A percentile compares a stretch with the other conserved stretches of the same genome.
Conservation (phyloP, 768 basidiomycete genomes). For the Collybia sordida region DNA sequence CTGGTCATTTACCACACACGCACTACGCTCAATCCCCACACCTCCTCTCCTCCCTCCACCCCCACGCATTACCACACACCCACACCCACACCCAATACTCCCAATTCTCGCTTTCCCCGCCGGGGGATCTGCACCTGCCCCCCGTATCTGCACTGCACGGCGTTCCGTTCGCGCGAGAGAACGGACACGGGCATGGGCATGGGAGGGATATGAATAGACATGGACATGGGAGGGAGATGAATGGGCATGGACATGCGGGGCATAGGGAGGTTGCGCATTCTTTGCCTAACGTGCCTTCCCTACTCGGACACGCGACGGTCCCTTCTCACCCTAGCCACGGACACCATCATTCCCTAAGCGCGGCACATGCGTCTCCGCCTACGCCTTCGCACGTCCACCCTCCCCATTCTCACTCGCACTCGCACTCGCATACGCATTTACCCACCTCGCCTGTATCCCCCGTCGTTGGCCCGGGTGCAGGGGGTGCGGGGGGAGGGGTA, state of each 20-base stretch:
- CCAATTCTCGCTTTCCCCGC: slow-evolving; percentile 27
- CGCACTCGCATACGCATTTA: too few species aligned
- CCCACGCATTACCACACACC: slow-evolving; percentile 30
- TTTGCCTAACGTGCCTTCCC: background rate
- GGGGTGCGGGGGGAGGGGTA: background rate
- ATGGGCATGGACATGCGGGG: background rate
- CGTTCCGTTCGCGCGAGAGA: slow-evolving; percentile 2
- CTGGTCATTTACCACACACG: too few species aligned
- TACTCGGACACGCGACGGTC: background rate
- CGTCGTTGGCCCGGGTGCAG: background rate
- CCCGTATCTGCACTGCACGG: slow-evolving; percentile 17
- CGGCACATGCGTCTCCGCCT: background rate
- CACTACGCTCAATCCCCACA: background rate
- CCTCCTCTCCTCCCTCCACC: slow-evolving; percentile 24
- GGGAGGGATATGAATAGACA: background rate
- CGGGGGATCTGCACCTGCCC: slow-evolving; percentile 20
- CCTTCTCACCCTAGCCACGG: slow-evolving; percentile 1
- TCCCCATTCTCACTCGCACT: too few species aligned
- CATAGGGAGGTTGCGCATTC: too few species aligned
- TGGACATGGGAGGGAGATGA: too few species aligned
- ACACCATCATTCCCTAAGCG: background rate
- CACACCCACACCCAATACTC: slow-evolving; percentile 28
- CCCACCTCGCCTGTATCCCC: background rate
- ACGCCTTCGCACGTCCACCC: too few species aligned
- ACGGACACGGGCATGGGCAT: background rate